phyloP scores from a whole-genome alignment of 257 asterid species.

The Solanum verrucosum region DNA sequence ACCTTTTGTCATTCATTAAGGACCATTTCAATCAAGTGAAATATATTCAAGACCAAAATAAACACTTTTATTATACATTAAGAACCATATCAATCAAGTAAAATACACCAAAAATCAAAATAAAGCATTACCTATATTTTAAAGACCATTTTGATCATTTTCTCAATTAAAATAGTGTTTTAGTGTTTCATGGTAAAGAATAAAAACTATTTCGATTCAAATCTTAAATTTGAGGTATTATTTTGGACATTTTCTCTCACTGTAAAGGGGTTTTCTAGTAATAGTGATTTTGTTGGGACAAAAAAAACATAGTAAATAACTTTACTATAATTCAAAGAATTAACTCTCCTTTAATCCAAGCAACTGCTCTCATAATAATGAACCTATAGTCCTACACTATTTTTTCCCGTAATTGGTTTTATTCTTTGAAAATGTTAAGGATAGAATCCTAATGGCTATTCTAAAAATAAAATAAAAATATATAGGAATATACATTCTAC shows the following conservation, averaged over 20 bases:
- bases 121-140: background rate
- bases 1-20: background rate
- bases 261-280: background rate
- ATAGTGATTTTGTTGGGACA: background rate
- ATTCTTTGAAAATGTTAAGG: background rate
- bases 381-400: background rate
- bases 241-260: background rate
- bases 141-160: background rate
- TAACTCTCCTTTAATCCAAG: background rate
- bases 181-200: background rate
- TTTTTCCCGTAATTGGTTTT: background rate
- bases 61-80: background rate
- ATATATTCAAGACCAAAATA: no score
- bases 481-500: background rate
- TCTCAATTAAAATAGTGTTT: background rate
- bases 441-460: background rate
- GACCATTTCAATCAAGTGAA: background rate
- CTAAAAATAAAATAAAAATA: background rate
- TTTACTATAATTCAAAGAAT: background rate
- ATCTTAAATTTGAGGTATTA: background rate
- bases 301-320: background rate
- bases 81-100: background rate
- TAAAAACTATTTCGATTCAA: background rate
- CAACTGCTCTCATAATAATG: background rate
- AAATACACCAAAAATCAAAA: no score